These are phyloP conservation scores for Cicer pinnatifidum DNA, from an alignment of 306 rosid genomes.

Conservation along the genomic window DNA sequence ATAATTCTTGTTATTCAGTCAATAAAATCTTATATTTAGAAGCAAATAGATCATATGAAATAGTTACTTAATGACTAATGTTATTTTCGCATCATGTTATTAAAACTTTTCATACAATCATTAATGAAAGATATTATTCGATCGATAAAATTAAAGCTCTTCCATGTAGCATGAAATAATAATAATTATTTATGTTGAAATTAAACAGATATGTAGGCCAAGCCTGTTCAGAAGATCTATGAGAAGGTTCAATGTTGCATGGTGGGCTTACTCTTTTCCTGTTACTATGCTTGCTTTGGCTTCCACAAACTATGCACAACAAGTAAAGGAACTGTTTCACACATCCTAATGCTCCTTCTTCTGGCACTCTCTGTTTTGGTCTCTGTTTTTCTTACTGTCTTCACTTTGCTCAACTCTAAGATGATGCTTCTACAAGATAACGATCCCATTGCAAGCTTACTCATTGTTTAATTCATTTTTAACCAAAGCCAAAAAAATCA, in stretches of 20 bases:
- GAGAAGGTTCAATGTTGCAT: slow-evolving; percentile 62
- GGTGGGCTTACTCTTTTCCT: slow-evolving; percentile 78
- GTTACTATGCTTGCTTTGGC: slow-evolving; percentile 61
- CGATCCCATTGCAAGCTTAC: slow-evolving; percentile 49
- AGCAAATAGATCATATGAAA: too few species aligned
- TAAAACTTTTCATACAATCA: neutral
- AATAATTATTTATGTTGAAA: neutral
- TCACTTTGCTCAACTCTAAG: slow-evolving; percentile 54
- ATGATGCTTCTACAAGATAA: slow-evolving; percentile 59
- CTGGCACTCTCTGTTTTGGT: slow-evolving; percentile 50
- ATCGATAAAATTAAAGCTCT: too few species aligned
- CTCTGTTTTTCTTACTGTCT: slow-evolving; percentile 37
- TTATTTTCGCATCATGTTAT: neutral
- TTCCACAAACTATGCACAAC: slow-evolving; percentile 52
- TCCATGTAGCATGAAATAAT: too few species aligned
- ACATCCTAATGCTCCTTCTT: slow-evolving; percentile 49
- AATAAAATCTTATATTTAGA: too few species aligned
- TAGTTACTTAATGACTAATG: neutral
- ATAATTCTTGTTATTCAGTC: too few species aligned
- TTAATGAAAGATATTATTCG: too few species aligned
- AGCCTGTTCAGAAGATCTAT: slow-evolving; percentile 61
- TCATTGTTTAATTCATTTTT: slow-evolving; percentile 21
- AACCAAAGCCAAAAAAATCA: neutral
- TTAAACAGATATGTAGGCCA: slow-evolving; percentile 61
- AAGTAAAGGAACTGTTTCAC: slow-evolving; percentile 52